Conservation (phyloP, 2,329 filamentous ascomycete genomes). For the Dactylellina haptotyla region DNA sequence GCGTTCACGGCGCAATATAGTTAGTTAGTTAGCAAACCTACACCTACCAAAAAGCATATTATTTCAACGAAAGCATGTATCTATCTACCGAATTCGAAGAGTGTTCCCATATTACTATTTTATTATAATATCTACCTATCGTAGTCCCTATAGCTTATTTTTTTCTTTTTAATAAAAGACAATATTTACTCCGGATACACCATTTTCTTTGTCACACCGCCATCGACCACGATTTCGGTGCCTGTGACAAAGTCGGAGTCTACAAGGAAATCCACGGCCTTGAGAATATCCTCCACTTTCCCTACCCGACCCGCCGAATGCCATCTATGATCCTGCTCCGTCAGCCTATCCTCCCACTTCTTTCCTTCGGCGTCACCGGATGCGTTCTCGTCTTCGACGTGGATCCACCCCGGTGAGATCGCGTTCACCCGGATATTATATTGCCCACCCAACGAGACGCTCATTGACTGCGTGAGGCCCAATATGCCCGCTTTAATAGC, state of each 20-base stretch:
- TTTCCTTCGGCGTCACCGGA: constrained; percentile 56
- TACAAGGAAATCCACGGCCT: constrained; percentile 41
- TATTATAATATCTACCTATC: too few species aligned
- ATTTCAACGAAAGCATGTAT: constrained; percentile 17
- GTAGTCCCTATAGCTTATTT: too few species aligned
- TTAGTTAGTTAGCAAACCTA: neutral
- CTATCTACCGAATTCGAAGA: neutral
- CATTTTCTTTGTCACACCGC: constrained; percentile 40
- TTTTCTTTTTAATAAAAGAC: too few species aligned
- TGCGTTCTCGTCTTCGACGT: constrained; percentile 63
- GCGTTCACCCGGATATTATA: constrained; percentile 64
- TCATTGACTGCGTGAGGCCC: constrained; percentile 66
- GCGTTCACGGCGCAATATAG: constrained; percentile 22
- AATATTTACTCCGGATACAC: constrained; percentile 27
- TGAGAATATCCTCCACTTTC: constrained; percentile 64
- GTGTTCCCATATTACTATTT: too few species aligned
- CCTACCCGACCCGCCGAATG: constrained; percentile 67
- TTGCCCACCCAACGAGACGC: constrained; percentile 62
- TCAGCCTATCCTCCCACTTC: constrained; percentile 65
- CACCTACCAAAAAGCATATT: neutral
- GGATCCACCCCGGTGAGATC: constrained; percentile 67
- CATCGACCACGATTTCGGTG: constrained; percentile 30
- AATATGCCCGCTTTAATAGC: constrained; percentile 66
- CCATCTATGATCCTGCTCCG: constrained; percentile 64
- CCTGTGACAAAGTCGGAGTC: constrained; percentile 27